phyloP scores from a whole-genome alignment of 2,329 filamentous ascomycete species.

The Trichoderma sp. region DNA sequence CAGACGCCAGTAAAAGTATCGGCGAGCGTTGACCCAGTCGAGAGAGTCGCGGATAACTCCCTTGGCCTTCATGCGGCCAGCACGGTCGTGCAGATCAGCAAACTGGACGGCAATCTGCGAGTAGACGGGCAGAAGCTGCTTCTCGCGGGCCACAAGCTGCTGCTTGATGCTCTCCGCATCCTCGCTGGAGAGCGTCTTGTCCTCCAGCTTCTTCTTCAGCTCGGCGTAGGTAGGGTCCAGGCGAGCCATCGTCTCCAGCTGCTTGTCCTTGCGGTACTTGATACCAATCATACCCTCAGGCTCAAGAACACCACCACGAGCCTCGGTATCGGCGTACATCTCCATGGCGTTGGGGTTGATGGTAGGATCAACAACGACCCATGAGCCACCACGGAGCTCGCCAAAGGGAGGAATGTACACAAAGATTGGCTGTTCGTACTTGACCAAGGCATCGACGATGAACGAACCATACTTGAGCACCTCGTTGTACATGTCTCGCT shows the following conservation, averaged over 20 bases:
- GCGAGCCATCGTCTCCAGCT: conserved; percentile 95
- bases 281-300: conserved; percentile 98
- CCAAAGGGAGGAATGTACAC: conserved; percentile 97
- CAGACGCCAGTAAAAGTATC: conserved; percentile 99
- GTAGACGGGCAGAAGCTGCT: conserved; percentile 89
- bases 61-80: conserved; percentile 98
- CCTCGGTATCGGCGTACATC: conserved; percentile 96
- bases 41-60: conserved; percentile 83
- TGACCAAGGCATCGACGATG: conserved; percentile 97
- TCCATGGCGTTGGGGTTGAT: conserved; percentile 98
- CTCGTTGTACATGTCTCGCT: conserved; percentile 99
- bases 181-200: conserved; percentile 66
- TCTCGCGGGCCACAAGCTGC: conserved; percentile 83
- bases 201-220: conserved; percentile 76
- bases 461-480: conserved; percentile 99
- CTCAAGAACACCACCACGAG: conserved; percentile 95
- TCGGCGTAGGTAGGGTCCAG: conserved; percentile 81
- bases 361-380: conserved; percentile 98
- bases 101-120: conserved; percentile 95
- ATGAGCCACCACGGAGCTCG: conserved; percentile 97
- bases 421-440: conserved; percentile 98
- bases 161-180: conserved; percentile 77
- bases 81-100: conserved; percentile 93
- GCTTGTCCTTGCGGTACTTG: conserved; percentile 97
- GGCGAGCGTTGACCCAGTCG: conserved; percentile 83